These are phyloP conservation scores for Melanogaster broomeanus DNA, from an alignment of 768 basidiomycete genomes.

Conservation along the genomic window DNA sequence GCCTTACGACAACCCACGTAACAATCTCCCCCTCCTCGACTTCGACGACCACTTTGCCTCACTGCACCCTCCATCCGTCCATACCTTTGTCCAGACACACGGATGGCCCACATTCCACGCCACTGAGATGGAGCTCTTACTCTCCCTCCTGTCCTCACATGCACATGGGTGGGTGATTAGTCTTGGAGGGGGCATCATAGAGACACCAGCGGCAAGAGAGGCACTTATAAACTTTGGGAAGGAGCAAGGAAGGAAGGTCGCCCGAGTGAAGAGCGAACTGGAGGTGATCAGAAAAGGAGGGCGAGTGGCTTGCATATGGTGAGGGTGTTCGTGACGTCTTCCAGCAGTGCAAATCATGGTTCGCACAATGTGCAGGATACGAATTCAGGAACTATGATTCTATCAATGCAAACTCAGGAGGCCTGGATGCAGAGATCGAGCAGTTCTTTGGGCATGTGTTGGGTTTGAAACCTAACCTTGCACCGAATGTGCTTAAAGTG, in stretches of 20 bases:
- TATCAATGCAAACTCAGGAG: conserved; percentile 29
- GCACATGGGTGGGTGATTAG: conserved; percentile 73
- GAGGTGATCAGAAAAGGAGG: conserved; percentile 76
- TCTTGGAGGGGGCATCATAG: conserved; percentile 94
- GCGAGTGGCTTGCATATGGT: conserved; percentile 82
- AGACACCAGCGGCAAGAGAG: conserved; percentile 74
- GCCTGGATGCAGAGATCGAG: conserved; percentile 55
- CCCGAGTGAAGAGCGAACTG: conserved; percentile 80
- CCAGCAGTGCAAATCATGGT: conserved; percentile 84
- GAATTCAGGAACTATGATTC: conserved; percentile 80
- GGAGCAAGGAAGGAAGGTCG: conserved; percentile 63
- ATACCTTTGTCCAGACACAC: conserved; percentile 74
- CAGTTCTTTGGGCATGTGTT: conserved; percentile 92
- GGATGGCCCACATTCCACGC: conserved; percentile 92
- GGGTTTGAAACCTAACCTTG: conserved; percentile 66
- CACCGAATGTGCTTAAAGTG: conserved; percentile 44
- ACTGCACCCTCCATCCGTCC: conserved; percentile 60
- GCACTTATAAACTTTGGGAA: conserved; percentile 66
- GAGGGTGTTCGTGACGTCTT: conserved; percentile 87
- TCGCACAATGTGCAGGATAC: conserved; percentile 75
- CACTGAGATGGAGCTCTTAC: conserved; percentile 70
- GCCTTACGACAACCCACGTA: too few species aligned
- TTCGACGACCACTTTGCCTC: conserved; percentile 80
- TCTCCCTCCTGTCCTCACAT: conserved; percentile 61
- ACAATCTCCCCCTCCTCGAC: conserved; percentile 78